phyloP scores from a whole-genome alignment of 1,284 basidiomycete genomes.

The Taiwanofungus camphoratus region DNA sequence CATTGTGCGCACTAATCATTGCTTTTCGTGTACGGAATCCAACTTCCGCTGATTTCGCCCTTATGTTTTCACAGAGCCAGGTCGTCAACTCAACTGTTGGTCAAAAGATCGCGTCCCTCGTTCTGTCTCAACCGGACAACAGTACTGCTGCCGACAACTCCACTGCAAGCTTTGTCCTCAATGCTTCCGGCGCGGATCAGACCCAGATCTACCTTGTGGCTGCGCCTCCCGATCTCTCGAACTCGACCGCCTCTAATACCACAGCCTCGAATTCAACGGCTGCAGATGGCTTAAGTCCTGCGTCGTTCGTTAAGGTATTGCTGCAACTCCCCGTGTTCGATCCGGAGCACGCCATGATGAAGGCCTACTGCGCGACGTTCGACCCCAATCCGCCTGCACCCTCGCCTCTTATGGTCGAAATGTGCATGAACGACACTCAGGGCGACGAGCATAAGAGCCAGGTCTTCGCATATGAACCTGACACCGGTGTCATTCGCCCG shows the following conservation, averaged over 20 bases:
- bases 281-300: constrained; percentile 9
- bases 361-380: constrained; percentile 56
- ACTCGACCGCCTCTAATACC: constrained; percentile 14
- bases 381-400: constrained; percentile 44
- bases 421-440: constrained; percentile 30
- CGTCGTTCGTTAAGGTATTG: constrained; percentile 31
- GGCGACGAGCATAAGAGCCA: constrained; percentile 43
- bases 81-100: constrained; percentile 24
- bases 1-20: constrained; percentile 31
- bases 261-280: constrained; percentile 14
- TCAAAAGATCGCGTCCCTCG: constrained; percentile 42
- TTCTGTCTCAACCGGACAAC: constrained; percentile 27
- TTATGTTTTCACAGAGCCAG: constrained; percentile 20
- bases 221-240: constrained; percentile 8
- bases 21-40: background rate
- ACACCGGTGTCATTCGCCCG: constrained; percentile 45
- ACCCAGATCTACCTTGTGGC: constrained; percentile 49
- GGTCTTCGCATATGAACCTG: constrained; percentile 48
- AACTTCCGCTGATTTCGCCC: background rate
- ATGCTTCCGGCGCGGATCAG: constrained; percentile 47
- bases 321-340: constrained; percentile 45
- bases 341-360: constrained; percentile 29
- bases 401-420: constrained; percentile 43
- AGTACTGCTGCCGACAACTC: constrained; percentile 7
- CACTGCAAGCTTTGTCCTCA: constrained; percentile 38